Evolutionary conservation across 345 rosid genomes (phyloP), one percentile per base, ranked within the genome.

Genomic region (Linum usitatissimum): DNA sequence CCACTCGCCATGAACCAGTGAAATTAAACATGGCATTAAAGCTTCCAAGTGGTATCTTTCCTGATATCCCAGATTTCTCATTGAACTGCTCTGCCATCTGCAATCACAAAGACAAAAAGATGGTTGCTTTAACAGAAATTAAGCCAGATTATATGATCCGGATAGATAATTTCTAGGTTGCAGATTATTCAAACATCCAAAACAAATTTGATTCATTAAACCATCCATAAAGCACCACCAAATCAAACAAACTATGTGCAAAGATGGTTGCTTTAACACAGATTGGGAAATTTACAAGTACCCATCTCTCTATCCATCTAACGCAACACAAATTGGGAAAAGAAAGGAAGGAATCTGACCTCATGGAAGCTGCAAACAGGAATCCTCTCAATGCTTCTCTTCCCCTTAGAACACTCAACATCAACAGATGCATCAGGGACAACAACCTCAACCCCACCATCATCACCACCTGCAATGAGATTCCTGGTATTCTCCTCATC

Each of bases 21-120:
- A 87, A 93, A 69, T 90, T 93, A 79, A 93, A 93, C 97, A 90
- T 87, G 6, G 94, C 76, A 79, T 93, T 90, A 68, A 93, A 93
- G 84, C 97, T 83, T 78, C 99, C 99, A 0, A 90, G 94, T 8
- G 97, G 97, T 73, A 84, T 80, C 40, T 60, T 60, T 67, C 87
- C 97, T n/a, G 81, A 69, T 58, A 93, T 83, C 70, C 88, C 90
- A 53, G 91, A 81, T 68, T 66, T 78, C 71, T 83, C 74, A 57
- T 86, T 93, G 77, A 93, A 93, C 53, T 59, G 70, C 68, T 62
- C 77, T n/a, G 92, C 93, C 97, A 93, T 93, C 97, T 90, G 86
- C 73, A 74, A 28, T 42, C 19, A 38, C 9, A 13, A 13, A 3
- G 6, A 48, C 18, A 59, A 5, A 18, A 62, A 36, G 59, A 30